phyloP scores from a whole-genome alignment of 805 yeast genomes.

The Starmerella etchellsii region DNA sequence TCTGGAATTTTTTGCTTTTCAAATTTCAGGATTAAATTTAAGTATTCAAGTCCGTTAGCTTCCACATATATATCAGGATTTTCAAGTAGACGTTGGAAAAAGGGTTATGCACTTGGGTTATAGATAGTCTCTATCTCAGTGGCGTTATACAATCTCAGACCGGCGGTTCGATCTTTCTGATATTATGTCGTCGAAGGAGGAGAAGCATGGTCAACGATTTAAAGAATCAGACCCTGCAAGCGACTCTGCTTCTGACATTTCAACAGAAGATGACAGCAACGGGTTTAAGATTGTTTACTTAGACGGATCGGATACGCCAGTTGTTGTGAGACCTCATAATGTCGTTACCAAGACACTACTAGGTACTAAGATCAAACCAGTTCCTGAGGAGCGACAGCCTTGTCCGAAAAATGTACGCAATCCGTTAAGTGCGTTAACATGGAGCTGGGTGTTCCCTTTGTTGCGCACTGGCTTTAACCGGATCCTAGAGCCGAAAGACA shows the following conservation, averaged over 20 bases:
- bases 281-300: constrained; percentile 7
- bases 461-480: constrained; percentile 27
- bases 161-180: too few relatives aligned
- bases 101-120: too few relatives aligned
- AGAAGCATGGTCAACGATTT: too few relatives aligned
- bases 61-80: too few relatives aligned
- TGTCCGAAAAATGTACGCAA: constrained; percentile 26
- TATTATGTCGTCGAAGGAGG: too few relatives aligned
- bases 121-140: too few relatives aligned
- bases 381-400: constrained; percentile 17
- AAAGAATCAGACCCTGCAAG: too few relatives aligned
- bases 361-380: constrained; percentile 15
- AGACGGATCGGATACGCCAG: constrained; percentile 11
- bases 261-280: background rate
- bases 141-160: too few relatives aligned
- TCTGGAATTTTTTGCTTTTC: too few relatives aligned
- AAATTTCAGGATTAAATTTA: too few relatives aligned
- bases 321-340: constrained; percentile 16
- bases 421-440: constrained; percentile 32
- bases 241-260: background rate
- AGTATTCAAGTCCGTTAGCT: too few relatives aligned
- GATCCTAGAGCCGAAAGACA: constrained; percentile 20
- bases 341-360: constrained; percentile 10
- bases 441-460: constrained; percentile 45
- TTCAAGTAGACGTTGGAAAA: too few relatives aligned